Conservation (phyloP, 495 filamentous ascomycete species). For the Penicillium mononematosum region DNA sequence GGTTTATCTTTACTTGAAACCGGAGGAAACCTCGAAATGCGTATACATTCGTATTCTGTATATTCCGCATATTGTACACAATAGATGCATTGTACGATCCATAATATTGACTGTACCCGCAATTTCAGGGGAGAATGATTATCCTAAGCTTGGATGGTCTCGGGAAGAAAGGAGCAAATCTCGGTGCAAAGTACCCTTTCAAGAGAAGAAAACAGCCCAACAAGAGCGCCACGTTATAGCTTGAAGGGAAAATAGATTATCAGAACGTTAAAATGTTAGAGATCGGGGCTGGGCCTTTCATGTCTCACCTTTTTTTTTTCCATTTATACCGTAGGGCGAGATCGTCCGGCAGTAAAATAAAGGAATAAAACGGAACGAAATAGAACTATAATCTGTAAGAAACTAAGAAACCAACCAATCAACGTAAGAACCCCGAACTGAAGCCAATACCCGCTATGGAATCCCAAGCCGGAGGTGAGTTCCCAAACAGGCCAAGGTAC, state of each 20-base stretch:
- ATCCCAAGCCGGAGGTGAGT: slow-evolving; percentile 23
- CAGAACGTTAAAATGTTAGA: neutral
- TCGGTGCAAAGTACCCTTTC: slow-evolving; percentile 15
- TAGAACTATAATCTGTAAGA: neutral
- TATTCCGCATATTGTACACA: too few relatives aligned
- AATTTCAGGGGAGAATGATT: too few relatives aligned
- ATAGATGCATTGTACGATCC: too few relatives aligned
- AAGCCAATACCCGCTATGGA: slow-evolving; percentile 3
- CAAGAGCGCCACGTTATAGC: neutral
- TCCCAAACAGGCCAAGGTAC: slow-evolving; percentile 19
- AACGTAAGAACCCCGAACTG: neutral
- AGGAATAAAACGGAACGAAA: neutral
- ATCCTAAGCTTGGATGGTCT: too few relatives aligned
- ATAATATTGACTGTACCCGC: too few relatives aligned
- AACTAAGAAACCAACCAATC: neutral
- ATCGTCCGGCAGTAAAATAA: slow-evolving; percentile 3
- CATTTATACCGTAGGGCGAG: slow-evolving; percentile 3
- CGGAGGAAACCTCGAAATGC: neutral
- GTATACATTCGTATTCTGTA: neutral
- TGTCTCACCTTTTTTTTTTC: neutral
- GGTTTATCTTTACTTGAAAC: neutral
- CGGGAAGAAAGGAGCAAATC: neutral
- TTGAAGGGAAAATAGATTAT: neutral
- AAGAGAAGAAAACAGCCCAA: slow-evolving; percentile 1
- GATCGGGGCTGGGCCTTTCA: slow-evolving; percentile 9